Percentiles rank a stretch among this genome's conserved stretches.
phyloP scores from a whole-genome alignment of 495 filamentous ascomycete genomes.

The Aspergillus heteromorphus region DNA sequence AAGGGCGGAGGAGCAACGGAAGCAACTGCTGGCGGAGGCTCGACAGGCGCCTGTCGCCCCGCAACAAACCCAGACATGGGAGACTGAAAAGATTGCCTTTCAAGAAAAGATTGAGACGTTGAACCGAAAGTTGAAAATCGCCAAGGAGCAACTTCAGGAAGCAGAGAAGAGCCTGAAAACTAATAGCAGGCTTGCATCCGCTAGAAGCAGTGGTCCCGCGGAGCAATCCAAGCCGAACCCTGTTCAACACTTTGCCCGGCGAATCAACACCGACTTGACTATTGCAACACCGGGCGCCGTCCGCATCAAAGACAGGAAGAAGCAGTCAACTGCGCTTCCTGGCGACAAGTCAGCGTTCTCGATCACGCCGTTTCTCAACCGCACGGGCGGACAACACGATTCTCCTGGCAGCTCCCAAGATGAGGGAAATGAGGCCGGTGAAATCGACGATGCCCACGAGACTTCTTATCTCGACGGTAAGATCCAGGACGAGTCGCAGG shows the following conservation, averaged over 20 bases:
- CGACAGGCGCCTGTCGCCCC: constrained; percentile 15
- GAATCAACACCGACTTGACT: constrained; percentile 44
- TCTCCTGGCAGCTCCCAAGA: constrained; percentile 33
- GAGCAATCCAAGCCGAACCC: constrained; percentile 14
- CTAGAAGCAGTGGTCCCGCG: constrained; percentile 10
- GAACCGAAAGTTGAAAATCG: constrained; percentile 57
- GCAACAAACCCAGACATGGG: constrained; percentile 38
- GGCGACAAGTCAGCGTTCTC: constrained; percentile 89
- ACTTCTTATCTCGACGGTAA: background rate
- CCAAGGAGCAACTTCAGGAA: constrained; percentile 66
- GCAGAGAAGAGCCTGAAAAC: constrained; percentile 37
- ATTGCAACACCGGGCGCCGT: constrained; percentile 67
- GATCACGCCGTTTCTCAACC: constrained; percentile 87
- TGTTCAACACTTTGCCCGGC: constrained; percentile 37
- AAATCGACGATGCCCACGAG: background rate
- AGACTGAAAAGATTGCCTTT: constrained; percentile 50
- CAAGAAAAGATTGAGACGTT: constrained; percentile 65
- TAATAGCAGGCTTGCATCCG: constrained; percentile 28
- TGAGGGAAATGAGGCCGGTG: constrained; percentile 12
- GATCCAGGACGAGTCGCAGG: background rate
- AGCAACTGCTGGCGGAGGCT: constrained; percentile 42
- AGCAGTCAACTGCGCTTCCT: constrained; percentile 44
- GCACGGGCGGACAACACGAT: constrained; percentile 52
- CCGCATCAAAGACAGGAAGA: constrained; percentile 48
- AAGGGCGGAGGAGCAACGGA: constrained; percentile 36